A percentile compares a stretch with the other conserved stretches of the same genome.
Evolutionary conservation across 2,329 filamentous ascomycete species (phyloP).

Genomic region (Aotearoamyces nothofagi): DNA sequence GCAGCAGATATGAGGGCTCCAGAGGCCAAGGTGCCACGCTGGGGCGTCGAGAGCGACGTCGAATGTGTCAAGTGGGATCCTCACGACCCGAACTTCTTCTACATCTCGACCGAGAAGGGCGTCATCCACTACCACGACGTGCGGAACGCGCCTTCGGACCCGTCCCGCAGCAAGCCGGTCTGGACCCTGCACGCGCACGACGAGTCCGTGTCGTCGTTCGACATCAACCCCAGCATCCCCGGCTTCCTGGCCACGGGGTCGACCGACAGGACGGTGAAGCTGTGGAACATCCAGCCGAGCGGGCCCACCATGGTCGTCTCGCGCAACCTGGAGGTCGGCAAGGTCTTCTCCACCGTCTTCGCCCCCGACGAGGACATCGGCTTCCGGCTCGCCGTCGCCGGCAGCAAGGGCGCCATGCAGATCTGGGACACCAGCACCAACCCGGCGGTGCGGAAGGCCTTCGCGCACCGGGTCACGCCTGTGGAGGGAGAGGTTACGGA

Average conservation of each 20-base stretch:
- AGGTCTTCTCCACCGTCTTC: slow-evolving; percentile 83
- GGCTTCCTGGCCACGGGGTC: slow-evolving; percentile 90
- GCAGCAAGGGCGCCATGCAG: slow-evolving; percentile 83
- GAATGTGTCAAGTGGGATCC: slow-evolving; percentile 89
- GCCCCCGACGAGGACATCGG: slow-evolving; percentile 82
- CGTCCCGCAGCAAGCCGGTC: slow-evolving; percentile 64
- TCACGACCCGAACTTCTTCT: slow-evolving; percentile 87
- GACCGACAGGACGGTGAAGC: slow-evolving; percentile 86
- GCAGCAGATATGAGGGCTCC: slow-evolving; percentile 95
- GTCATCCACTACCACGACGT: slow-evolving; percentile 86
- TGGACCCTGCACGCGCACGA: slow-evolving; percentile 97
- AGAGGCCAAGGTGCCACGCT: slow-evolving; percentile 64
- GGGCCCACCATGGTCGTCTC: slow-evolving; percentile 85
- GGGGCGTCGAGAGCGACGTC: slow-evolving; percentile 92
- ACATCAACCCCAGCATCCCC: slow-evolving; percentile 78
- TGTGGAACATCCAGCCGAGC: slow-evolving; percentile 77
- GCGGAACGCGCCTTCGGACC: slow-evolving; percentile 58
- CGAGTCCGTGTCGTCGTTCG: slow-evolving; percentile 79
- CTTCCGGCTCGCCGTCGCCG: slow-evolving; percentile 84
- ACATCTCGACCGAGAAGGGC: slow-evolving; percentile 83
- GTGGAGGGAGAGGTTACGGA: slow-evolving; percentile 53
- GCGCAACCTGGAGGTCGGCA: slow-evolving; percentile 83
- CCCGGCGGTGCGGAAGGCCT: slow-evolving; percentile 66
- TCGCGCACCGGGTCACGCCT: slow-evolving; percentile 55
- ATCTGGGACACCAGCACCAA: slow-evolving; percentile 95